A percentile compares a stretch with the other conserved stretches of the same genome.
These are phyloP conservation scores for Heliocybe sulcata DNA, from an alignment of 1,284 basidiomycete species.

Conservation along the genomic window DNA sequence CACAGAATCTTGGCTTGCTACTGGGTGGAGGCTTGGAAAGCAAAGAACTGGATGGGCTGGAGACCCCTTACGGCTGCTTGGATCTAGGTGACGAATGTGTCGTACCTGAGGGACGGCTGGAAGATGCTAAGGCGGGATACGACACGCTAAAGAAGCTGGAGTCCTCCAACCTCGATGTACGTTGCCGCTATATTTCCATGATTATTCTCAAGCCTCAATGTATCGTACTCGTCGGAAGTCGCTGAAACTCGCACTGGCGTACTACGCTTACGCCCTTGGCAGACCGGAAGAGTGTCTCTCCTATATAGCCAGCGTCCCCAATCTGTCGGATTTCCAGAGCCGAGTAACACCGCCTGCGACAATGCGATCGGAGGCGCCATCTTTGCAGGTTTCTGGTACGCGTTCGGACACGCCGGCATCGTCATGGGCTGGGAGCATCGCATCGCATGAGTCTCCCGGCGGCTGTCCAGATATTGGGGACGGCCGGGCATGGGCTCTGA, in stretches of 20 bases:
- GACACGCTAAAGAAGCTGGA: constrained; percentile 42
- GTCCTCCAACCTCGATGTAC: constrained; percentile 51
- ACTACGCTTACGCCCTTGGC: constrained; percentile 71
- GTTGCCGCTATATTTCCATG: constrained; percentile 21
- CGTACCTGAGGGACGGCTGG: constrained; percentile 42
- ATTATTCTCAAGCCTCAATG: background rate
- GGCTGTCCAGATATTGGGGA: constrained; percentile 42
- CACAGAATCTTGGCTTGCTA: constrained; percentile 54
- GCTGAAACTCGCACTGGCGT: constrained; percentile 58
- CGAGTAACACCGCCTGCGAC: constrained; percentile 41
- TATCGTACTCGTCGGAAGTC: constrained; percentile 30
- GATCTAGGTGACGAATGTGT: constrained; percentile 47
- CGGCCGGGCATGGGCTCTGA: constrained; percentile 57
- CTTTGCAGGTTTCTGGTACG: constrained; percentile 27
- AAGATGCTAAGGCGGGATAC: constrained; percentile 47
- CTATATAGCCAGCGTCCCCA: constrained; percentile 48
- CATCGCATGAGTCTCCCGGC: constrained; percentile 28
- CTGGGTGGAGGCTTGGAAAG: constrained; percentile 36
- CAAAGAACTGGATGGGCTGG: constrained; percentile 29
- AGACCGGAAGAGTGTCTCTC: constrained; percentile 56
- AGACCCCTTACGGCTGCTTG: constrained; percentile 21
- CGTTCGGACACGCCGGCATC: constrained; percentile 31
- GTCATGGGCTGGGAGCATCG: constrained; percentile 38
- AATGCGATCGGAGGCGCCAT: constrained; percentile 29
- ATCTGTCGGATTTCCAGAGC: constrained; percentile 39